phyloP scores from a whole-genome alignment of 257 asterid genomes.

The Misopates orontium region DNA sequence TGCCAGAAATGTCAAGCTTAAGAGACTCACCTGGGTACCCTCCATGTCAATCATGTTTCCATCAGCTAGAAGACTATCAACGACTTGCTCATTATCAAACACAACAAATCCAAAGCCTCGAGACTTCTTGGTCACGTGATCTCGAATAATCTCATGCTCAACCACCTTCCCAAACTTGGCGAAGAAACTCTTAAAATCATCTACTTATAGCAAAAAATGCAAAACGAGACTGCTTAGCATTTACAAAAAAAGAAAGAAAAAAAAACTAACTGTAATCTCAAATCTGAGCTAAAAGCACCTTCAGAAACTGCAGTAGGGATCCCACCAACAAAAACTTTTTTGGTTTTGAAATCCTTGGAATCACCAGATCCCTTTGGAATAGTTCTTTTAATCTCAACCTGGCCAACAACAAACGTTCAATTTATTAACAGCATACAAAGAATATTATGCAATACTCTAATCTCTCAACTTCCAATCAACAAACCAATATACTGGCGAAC shows the following conservation, averaged over 20 bases:
- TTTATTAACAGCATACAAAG: too few relatives aligned
- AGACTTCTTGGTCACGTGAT: slow-evolving; percentile 82
- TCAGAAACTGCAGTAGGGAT: slow-evolving; percentile 76
- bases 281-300: slow-evolving; percentile 44
- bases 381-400: slow-evolving; percentile 97
- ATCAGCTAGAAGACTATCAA: slow-evolving; percentile 65
- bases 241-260: background rate
- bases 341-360: slow-evolving; percentile 82
- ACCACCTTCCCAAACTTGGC: slow-evolving; percentile 76
- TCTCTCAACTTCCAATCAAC: background rate
- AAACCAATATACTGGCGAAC: background rate
- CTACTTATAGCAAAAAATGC: slow-evolving; percentile 31
- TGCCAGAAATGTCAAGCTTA: slow-evolving; percentile 3
- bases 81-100: slow-evolving; percentile 83
- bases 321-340: slow-evolving; percentile 91
- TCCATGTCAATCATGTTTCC: slow-evolving; percentile 96
- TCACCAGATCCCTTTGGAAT: slow-evolving; percentile 89
- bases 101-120: slow-evolving; percentile 95
- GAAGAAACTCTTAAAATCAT: slow-evolving; percentile 81
- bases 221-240: background rate
- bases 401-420: slow-evolving; percentile 15
- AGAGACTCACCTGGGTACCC: slow-evolving; percentile 74
- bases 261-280: background rate
- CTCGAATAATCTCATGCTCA: slow-evolving; percentile 89
- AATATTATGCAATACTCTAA: too few relatives aligned